Evolutionary conservation across 345 rosid genomes (phyloP).

Genomic region (Cardamine chenopodiifolia): DNA sequence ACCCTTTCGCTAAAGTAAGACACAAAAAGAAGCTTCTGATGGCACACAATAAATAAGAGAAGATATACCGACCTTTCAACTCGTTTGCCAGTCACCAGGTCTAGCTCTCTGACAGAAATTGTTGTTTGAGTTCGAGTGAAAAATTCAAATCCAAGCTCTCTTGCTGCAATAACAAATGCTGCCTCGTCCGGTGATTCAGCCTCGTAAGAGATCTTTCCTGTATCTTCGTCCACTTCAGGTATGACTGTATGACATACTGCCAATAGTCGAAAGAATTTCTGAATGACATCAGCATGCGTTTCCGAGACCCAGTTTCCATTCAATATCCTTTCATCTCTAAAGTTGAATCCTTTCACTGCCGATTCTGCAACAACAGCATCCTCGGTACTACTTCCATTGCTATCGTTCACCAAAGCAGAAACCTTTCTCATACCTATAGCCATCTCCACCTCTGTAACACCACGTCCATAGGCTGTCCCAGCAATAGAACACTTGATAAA

Average conservation of each 20-base stretch:
- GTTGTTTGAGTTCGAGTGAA: conserved; percentile 73
- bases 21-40: conserved; percentile 12
- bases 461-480: conserved; percentile 82
- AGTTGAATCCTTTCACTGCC: conserved; percentile 78
- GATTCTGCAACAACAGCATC: conserved; percentile 42
- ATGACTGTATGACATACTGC: conserved; percentile 95
- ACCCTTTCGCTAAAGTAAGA: conserved; percentile 11
- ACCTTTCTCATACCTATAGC: conserved; percentile 62
- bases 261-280: conserved; percentile 68
- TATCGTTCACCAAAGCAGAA: conserved; percentile 46
- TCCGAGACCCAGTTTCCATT: conserved; percentile 77
- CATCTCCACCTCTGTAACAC: conserved; percentile 84
- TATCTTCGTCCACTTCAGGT: conserved; percentile 83
- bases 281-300: conserved; percentile 61
- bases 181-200: conserved; percentile 99
- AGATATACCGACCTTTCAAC: conserved; percentile 67
- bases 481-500: conserved; percentile 91
- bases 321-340: conserved; percentile 81
- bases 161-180: conserved; percentile 95
- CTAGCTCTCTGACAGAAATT: conserved; percentile 64
- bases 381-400: conserved; percentile 39
- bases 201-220: conserved; percentile 75
- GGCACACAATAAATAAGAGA: conserved; percentile 13
- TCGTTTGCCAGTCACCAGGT: conserved; percentile 52
- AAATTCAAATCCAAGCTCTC: conserved; percentile 91